A percentile compares a stretch with the other conserved stretches of the same genome.
phyloP scores from a whole-genome alignment of 805 yeast genomes.

The Metschnikowia cerradonensis region DNA sequence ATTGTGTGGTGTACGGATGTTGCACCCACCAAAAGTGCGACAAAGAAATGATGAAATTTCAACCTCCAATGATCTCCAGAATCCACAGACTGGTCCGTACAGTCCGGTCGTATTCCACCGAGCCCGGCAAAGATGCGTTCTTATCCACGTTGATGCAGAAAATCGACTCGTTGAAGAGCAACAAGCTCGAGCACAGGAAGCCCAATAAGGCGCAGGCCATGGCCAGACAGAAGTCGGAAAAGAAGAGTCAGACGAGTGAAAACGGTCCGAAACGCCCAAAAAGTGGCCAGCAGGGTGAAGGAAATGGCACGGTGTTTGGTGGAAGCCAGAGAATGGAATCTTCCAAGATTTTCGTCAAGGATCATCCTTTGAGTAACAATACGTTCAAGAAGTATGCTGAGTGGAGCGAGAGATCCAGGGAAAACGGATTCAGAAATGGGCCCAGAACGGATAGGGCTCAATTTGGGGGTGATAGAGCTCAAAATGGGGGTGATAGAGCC shows the following conservation, averaged over 20 bases:
- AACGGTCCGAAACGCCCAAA: no score
- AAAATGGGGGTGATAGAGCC: no score
- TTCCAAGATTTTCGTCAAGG: slow-evolving; percentile 10
- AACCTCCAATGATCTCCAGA: slow-evolving; percentile 11
- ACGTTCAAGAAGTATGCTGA: slow-evolving; percentile 12
- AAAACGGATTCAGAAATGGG: neutral
- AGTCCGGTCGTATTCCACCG: slow-evolving; percentile 11
- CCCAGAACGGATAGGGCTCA: neutral
- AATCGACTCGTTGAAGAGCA: slow-evolving; percentile 30
- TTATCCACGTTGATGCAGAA: slow-evolving; percentile 36
- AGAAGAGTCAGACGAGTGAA: no score
- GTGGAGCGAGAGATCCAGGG: neutral
- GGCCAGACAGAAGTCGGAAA: neutral
- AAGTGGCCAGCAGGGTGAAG: no score
- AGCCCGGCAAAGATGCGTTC: slow-evolving; percentile 15
- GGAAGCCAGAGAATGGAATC: neutral
- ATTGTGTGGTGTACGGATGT: neutral
- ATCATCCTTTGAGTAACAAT: slow-evolving; percentile 19
- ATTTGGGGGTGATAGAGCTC: no score
- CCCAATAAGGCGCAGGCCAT: neutral
- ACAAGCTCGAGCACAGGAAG: slow-evolving; percentile 3
- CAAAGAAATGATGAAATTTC: neutral
- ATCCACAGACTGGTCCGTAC: slow-evolving; percentile 7
- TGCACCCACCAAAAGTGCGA: neutral
- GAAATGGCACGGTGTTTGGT: no score